Base-by-base conservation (phyloP, 2,329 filamentous ascomycete genomes). In the Aspergillus fijiensis region DNA sequence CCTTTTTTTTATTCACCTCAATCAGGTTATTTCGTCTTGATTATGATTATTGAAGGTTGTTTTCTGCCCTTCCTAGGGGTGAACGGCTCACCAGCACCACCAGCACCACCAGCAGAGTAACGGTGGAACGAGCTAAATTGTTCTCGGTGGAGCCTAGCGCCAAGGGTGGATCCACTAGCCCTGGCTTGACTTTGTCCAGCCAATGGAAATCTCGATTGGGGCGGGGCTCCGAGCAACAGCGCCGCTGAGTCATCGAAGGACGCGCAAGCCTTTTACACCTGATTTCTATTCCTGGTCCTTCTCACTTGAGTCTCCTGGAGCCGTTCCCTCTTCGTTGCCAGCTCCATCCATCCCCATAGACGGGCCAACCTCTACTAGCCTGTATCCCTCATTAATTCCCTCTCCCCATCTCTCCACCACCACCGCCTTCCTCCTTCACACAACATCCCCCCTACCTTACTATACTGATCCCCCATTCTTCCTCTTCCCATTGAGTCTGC, bases 211-310 rank as follows among this genome's bases (percentile, higher is more conserved):
- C 12, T 12, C 9, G 27, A 10, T 9, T 12, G n/a, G 23, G 21
- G 48, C 31, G 48, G 51, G 39, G 48, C 35, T 11, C 11, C 42
- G 1, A 19, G 4, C 16, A 27, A n/a, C 23, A 9, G 4, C 3
- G 6, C 60, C 61, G 69, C 68, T 74, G 68, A 74, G 59, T 73
- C 67, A 73, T 60, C 54, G 49, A 59, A 69, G 69, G 72, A 71
- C 72, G 69, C 72, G 72, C 71, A 74, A 74, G 60, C 72, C 64
- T 56, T 60, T 58, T 9, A 35, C 14, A 62, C 61, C 60, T 65
- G 62, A 60, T 63, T 68, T 66, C 64, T 69, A 67, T 67, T 67
- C 61, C 60, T 62, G 64, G 62, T 53, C 48, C 55, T 49, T 55
- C 58, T 58, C 48, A 51, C 48, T 63, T 64, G 23, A 23, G 23